Evolutionary conservation across 2,329 filamentous ascomycete species (phyloP).

Genomic region (Arthrobotrys musiformis): DNA sequence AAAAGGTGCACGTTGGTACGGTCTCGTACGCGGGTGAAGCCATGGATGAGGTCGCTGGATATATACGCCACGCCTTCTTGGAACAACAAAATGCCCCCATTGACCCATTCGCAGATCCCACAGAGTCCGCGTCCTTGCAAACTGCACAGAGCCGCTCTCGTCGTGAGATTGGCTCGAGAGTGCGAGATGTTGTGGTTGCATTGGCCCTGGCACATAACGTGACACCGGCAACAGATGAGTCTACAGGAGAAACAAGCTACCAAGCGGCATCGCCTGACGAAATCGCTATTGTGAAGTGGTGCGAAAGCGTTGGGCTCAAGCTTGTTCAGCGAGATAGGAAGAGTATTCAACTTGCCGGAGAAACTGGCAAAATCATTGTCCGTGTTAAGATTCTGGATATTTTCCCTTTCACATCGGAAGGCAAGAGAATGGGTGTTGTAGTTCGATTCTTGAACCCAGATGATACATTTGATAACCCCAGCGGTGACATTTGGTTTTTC

Average conservation of each 20-base stretch:
- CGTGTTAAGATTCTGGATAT: constrained; percentile 89
- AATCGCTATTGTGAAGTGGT: constrained; percentile 97
- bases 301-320: constrained; percentile 87
- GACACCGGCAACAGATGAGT: constrained; percentile 87
- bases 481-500: constrained; percentile 94
- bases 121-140: constrained; percentile 58
- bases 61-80: constrained; percentile 85
- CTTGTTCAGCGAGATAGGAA: constrained; percentile 86
- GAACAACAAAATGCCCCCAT: constrained; percentile 60
- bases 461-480: constrained; percentile 65
- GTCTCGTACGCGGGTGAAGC: constrained; percentile 98
- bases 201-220: constrained; percentile 97
- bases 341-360: constrained; percentile 82
- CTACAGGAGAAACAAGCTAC: constrained; percentile 78
- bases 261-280: constrained; percentile 98
- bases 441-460: constrained; percentile 77
- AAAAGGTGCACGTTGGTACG: constrained; percentile 97
- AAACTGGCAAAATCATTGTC: constrained; percentile 78
- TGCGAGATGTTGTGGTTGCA: constrained; percentile 90
- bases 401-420: constrained; percentile 97
- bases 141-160: constrained; percentile 80
- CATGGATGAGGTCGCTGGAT: constrained; percentile 94
- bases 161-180: constrained; percentile 90
- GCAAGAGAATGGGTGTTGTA: constrained; percentile 97
- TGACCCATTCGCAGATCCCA: constrained; percentile 54